Conservation (phyloP, 345 rosid species). For the Eucalyptus marginata region DNA sequence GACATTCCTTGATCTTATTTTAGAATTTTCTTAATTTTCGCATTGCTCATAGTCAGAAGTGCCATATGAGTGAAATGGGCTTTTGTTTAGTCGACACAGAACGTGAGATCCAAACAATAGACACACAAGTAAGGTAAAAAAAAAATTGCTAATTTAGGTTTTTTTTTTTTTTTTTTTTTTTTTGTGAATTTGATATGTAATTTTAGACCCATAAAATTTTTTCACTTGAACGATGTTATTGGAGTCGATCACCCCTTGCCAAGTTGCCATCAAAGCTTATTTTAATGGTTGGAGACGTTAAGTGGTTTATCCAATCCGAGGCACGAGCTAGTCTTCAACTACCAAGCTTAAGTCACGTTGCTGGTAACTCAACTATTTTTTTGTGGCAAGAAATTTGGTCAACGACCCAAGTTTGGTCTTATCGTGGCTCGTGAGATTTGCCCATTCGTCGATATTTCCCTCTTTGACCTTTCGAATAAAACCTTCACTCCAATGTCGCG, state of each 20-base stretch:
- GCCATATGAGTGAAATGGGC: fast-evolving
- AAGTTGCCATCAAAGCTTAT: not conserved
- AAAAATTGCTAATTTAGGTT: not conserved
- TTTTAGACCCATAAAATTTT: not conserved
- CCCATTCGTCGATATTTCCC: not conserved
- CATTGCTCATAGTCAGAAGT: fast-evolving
- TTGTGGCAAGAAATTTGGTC: not conserved
- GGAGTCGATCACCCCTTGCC: not conserved
- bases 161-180: not conserved
- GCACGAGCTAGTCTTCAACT: not conserved
- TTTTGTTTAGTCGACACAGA: fast-evolving
- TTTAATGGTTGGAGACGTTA: not conserved
- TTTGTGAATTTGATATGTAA: not conserved
- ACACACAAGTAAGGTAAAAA: not conserved
- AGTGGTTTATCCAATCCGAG: not conserved
- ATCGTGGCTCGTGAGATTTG: not conserved
- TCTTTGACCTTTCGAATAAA: not conserved
- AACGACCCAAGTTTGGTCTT: not conserved
- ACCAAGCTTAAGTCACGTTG: not conserved
- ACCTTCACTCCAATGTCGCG: not conserved
- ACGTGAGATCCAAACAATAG: not conserved
- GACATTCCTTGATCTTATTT: no score
- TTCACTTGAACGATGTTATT: not conserved
- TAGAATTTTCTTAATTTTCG: not conserved
- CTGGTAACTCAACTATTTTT: not conserved